A percentile compares a stretch with the other conserved stretches of the same genome.
phyloP scores from a whole-genome alignment of 2,329 filamentous ascomycete species.

The Cladosporium velox region DNA sequence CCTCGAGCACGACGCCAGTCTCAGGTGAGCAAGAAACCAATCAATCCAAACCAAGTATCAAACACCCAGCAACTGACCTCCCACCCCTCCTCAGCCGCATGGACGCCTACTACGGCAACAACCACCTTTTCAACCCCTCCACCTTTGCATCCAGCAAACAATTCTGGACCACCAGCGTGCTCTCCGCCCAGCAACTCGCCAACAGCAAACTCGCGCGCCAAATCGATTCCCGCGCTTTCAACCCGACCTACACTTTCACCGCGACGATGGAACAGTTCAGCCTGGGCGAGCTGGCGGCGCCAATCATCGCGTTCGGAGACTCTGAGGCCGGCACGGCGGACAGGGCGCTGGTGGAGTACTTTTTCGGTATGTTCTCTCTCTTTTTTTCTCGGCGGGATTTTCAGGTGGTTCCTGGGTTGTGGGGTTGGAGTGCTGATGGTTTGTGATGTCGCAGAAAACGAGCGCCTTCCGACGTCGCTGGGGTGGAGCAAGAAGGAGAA shows the following conservation, averaged over 20 bases:
- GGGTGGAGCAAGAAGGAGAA: conserved; percentile 42
- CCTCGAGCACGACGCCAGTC: conserved; percentile 28
- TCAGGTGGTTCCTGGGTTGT: too few relatives aligned
- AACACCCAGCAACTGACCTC: background rate
- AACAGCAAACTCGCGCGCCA: conserved; percentile 51
- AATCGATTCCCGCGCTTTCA: conserved; percentile 48
- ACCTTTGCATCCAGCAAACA: conserved; percentile 50
- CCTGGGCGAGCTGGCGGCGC: conserved; percentile 54
- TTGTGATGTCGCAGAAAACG: conserved; percentile 40
- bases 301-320: conserved; percentile 55
- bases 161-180: conserved; percentile 50
- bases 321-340: conserved; percentile 43
- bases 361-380: conserved; percentile 44
- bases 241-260: conserved; percentile 54
- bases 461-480: conserved; percentile 44
- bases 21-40: conserved; percentile 10
- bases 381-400: too few relatives aligned
- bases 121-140: conserved; percentile 55
- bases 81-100: conserved; percentile 41
- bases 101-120: conserved; percentile 55
- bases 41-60: background rate
- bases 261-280: conserved; percentile 47
- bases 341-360: conserved; percentile 46
- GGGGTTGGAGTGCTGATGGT: background rate
- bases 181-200: conserved; percentile 48